A percentile compares a stretch with the other conserved stretches of the same genome.
Evolutionary conservation across 345 rosid species (phyloP).

Genomic region (Erodium maritimum): DNA sequence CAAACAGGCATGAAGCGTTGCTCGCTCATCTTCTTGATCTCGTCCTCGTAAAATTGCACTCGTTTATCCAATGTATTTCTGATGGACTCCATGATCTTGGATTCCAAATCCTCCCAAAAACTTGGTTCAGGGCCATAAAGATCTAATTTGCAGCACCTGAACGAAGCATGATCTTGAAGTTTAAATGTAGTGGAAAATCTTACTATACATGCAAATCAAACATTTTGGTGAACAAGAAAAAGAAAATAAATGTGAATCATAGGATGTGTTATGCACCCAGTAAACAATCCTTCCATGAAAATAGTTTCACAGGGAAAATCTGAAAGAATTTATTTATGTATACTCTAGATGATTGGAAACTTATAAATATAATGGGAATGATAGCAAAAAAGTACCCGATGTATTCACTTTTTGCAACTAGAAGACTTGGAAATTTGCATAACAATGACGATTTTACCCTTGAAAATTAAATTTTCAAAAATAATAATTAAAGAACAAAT

Average conservation of each 20-base stretch:
- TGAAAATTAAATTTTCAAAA: no score
- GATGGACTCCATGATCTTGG: constrained; percentile 70
- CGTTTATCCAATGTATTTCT: constrained; percentile 85
- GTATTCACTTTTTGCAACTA: no score
- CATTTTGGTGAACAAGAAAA: neutral
- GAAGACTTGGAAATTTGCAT: no score
- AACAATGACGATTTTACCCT: no score
- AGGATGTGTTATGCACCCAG: neutral
- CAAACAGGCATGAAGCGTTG: constrained; percentile 88
- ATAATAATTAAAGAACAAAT: no score
- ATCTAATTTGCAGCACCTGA: constrained; percentile 94
- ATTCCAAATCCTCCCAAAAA: constrained; percentile 92
- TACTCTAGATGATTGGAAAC: no score
- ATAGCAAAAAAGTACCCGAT: no score
- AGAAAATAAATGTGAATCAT: neutral
- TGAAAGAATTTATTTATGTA: neutral
- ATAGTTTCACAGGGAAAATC: neutral
- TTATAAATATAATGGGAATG: no score
- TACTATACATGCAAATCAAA: neutral
- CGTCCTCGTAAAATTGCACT: constrained; percentile 87
- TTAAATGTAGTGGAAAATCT: neutral
- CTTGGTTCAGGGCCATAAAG: constrained; percentile 61
- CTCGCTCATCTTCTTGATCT: constrained; percentile 89
- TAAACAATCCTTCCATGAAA: neutral
- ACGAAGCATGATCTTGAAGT: constrained; percentile 3